Conservation (phyloP, 441 rosid genomes). For the Syzygium syzygioides region DNA sequence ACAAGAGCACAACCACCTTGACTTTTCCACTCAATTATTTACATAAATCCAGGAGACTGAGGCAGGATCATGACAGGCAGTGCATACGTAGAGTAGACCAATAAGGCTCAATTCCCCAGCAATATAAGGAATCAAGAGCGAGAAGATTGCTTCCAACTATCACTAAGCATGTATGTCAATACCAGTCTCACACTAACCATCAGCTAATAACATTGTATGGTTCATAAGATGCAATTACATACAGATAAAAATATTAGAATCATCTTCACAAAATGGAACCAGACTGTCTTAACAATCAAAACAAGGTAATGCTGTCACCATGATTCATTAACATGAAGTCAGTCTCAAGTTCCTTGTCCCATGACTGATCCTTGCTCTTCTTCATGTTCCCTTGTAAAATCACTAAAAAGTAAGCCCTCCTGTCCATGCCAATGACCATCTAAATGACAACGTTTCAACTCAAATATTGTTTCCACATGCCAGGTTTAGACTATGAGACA, state of each 20-base stretch:
- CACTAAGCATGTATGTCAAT: background rate
- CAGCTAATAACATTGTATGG: background rate
- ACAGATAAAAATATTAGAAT: background rate
- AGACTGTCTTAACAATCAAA: background rate
- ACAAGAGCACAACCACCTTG: background rate
- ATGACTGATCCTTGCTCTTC: background rate
- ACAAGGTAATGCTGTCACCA: background rate
- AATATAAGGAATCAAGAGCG: background rate
- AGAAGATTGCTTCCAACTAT: background rate
- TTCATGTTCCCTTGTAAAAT: background rate
- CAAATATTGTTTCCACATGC: background rate
- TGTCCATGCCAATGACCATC: background rate
- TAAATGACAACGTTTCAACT: background rate
- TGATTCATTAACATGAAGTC: background rate
- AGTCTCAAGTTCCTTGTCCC: background rate
- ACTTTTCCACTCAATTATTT: background rate
- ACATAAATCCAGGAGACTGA: background rate
- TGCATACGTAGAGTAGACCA: background rate
- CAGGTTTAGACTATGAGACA: background rate
- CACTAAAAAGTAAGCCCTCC: background rate
- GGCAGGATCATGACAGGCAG: background rate
- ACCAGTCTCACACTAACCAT: background rate
- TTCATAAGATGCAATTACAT: background rate
- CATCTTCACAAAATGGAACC: background rate
- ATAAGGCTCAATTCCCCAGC: background rate